A percentile compares a stretch with the other conserved stretches of the same genome.
phyloP scores from a whole-genome alignment of 2,329 filamentous ascomycete species.

The Stenocarpella maydis region DNA sequence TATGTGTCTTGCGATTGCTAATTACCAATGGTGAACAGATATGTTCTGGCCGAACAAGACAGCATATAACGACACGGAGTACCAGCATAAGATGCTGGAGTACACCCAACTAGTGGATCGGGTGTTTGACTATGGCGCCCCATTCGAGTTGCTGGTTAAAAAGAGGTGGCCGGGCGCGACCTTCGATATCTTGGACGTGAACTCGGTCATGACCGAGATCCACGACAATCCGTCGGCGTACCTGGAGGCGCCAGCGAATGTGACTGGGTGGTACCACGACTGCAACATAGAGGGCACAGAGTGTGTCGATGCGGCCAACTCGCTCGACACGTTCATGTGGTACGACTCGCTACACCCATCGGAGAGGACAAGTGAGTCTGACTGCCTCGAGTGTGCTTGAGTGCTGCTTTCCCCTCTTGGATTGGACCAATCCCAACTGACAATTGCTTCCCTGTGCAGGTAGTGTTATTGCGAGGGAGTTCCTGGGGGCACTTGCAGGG shows the following conservation, averaged over 20 bases:
- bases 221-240: constrained; percentile 67
- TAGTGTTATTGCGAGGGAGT: constrained; percentile 42
- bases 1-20: background rate
- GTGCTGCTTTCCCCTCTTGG: background rate
- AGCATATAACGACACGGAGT: constrained; percentile 56
- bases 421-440: background rate
- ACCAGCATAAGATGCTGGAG: constrained; percentile 56
- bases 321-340: constrained; percentile 73
- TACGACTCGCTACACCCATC: constrained; percentile 77
- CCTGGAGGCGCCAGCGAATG: constrained; percentile 69
- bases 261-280: constrained; percentile 63
- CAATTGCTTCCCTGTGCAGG: constrained; percentile 33
- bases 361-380: constrained; percentile 65
- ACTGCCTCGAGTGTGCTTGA: background rate
- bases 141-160: constrained; percentile 53
- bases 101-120: constrained; percentile 60
- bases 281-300: constrained; percentile 51
- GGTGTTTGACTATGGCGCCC: constrained; percentile 58
- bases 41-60: constrained; percentile 57
- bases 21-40: constrained; percentile 23
- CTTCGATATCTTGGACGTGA: constrained; percentile 73
- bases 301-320: constrained; percentile 51
- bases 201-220: constrained; percentile 71
- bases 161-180: constrained; percentile 64
- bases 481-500: constrained; percentile 38